Evolutionary conservation across 1,139 yeast species (phyloP).

Genomic region (Debaryomycetaceae sp.): DNA sequence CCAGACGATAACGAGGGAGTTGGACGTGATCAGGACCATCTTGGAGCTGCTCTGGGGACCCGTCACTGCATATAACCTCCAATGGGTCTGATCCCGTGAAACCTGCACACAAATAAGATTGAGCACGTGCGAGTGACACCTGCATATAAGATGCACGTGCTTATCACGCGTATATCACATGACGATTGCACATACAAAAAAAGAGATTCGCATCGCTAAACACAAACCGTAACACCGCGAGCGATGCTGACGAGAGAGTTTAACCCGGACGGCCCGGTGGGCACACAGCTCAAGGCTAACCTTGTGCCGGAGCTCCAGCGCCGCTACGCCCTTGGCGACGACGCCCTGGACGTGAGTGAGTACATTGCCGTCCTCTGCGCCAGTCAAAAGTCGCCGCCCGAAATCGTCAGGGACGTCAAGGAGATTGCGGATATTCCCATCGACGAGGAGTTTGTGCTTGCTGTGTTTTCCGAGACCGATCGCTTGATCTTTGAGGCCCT

Average conservation of each 20-base stretch:
- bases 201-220: too few species aligned
- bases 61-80: too few species aligned
- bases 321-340: conserved; percentile 38
- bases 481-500: conserved; percentile 17
- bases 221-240: too few species aligned
- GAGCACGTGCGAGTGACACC: not conserved
- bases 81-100: too few species aligned
- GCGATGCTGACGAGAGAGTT: conserved; percentile 14
- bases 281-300: conserved; percentile 23
- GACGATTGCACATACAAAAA: too few species aligned
- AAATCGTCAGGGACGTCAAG: conserved; percentile 54
- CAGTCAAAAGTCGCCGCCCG: conserved; percentile 55
- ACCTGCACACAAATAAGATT: too few species aligned
- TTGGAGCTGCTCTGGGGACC: conserved; percentile 55
- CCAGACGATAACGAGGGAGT: conserved; percentile 52
- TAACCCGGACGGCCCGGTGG: conserved; percentile 34
- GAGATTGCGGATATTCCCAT: conserved; percentile 58
- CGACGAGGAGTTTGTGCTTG: conserved; percentile 34
- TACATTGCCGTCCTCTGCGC: conserved; percentile 64
- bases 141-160: too few species aligned
- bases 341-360: conserved; percentile 72
- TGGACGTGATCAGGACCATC: conserved; percentile 44
- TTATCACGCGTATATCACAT: not conserved
- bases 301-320: conserved; percentile 27
- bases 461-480: conserved; percentile 47